Conservation (phyloP, 2,329 filamentous ascomycete genomes). For the Nothopassalora personata region DNA sequence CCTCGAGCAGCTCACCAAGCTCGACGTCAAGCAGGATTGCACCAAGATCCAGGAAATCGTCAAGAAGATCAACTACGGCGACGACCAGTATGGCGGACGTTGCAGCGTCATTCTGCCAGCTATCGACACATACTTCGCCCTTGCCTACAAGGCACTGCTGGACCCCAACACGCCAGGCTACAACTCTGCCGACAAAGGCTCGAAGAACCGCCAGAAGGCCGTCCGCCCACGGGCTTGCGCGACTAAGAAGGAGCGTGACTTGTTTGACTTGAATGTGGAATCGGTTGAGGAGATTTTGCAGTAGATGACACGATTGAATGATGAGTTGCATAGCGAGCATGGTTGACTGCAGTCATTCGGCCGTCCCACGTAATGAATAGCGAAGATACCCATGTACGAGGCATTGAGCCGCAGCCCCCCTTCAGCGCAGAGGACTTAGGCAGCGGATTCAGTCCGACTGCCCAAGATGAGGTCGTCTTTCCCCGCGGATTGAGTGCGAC, state of each 20-base stretch:
- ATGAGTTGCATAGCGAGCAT: no score
- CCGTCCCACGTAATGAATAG: no score
- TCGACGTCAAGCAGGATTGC: constrained; percentile 4
- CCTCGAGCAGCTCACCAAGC: constrained; percentile 5
- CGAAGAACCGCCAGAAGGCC: background rate
- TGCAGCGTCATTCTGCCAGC: constrained; percentile 5
- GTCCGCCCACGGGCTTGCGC: constrained; percentile 5
- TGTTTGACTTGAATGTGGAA: constrained; percentile 1
- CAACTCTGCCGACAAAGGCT: background rate
- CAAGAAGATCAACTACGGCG: constrained; percentile 3
- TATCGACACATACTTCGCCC: constrained; percentile 3
- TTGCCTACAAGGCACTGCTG: background rate
- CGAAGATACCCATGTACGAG: no score
- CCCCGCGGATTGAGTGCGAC: no score
- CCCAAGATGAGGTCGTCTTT: no score
- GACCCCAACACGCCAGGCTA: constrained; percentile 4
- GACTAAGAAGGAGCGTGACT: background rate
- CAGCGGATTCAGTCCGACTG: no score
- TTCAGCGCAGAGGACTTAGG: no score
- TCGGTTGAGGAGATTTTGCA: constrained; percentile 1
- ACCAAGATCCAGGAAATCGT: constrained; percentile 3
- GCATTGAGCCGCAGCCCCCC: no score
- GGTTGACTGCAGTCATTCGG: no score
- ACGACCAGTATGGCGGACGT: background rate
- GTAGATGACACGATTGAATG: background rate